Percentiles rank a stretch among this genome's conserved stretches.
Evolutionary conservation across 176 grass and related monocot species (phyloP).

Genomic region (Musa beccarii): DNA sequence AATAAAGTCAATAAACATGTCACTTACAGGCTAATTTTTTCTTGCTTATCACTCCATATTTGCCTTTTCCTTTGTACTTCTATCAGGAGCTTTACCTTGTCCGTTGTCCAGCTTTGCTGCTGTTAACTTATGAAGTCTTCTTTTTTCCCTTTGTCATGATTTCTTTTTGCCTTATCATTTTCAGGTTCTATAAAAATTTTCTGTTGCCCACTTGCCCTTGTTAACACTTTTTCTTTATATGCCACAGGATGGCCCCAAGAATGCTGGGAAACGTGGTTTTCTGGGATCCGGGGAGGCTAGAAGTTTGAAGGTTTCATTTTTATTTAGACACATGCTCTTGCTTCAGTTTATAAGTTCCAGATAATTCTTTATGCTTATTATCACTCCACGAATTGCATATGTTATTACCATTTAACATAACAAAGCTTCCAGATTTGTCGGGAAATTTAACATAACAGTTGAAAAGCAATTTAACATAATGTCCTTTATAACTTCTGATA

Average conservation of each 20-base stretch:
- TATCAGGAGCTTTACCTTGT: no score
- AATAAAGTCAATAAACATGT: no score
- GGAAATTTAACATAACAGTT: background rate
- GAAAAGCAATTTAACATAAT: background rate
- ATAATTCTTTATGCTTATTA: background rate
- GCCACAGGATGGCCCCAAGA: background rate
- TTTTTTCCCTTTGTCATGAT: no score
- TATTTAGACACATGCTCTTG: background rate
- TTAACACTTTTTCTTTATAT: background rate
- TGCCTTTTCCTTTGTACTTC: no score
- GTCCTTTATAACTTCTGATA: background rate
- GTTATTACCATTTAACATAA: background rate
- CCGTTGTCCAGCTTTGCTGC: no score
- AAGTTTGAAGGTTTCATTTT: constrained; percentile 10
- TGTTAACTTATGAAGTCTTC: no score
- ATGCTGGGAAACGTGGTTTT: constrained; percentile 4
- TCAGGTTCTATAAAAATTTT: background rate
- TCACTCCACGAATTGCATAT: background rate
- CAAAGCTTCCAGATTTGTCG: background rate
- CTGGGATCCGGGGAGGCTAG: background rate
- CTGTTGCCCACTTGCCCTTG: background rate
- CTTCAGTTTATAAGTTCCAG: background rate
- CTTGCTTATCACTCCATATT: no score
- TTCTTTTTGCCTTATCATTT: background rate
- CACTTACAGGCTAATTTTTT: no score